Evolutionary conservation across 2,329 filamentous ascomycete genomes (phyloP).

Genomic region (Aspergillus candidus): DNA sequence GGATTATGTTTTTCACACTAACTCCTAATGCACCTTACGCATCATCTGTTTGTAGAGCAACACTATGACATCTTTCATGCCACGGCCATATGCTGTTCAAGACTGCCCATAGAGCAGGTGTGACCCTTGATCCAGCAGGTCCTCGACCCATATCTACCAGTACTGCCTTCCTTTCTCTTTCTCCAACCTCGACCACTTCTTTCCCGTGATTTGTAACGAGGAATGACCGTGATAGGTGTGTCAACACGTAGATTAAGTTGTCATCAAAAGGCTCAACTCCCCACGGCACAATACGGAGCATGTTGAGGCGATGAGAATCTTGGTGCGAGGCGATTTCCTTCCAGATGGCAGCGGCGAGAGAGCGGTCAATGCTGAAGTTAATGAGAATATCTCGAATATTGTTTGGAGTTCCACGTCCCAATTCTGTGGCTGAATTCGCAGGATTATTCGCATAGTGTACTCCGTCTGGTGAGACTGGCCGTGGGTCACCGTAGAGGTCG

Average conservation of each 20-base stretch:
- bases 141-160: background rate
- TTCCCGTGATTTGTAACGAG: background rate
- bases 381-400: background rate
- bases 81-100: too few relatives aligned
- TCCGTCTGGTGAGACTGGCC: background rate
- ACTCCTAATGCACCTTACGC: too few relatives aligned
- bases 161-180: background rate
- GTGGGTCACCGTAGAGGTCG: conserved; percentile 4
- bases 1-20: too few relatives aligned
- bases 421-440: too few relatives aligned
- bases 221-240: background rate
- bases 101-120: too few relatives aligned
- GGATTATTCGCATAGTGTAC: background rate
- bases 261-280: background rate
- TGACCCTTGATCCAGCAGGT: too few relatives aligned
- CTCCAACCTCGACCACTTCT: background rate
- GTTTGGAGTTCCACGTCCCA: background rate
- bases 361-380: background rate
- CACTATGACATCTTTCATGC: too few relatives aligned
- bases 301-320: background rate
- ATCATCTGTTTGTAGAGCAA: too few relatives aligned
- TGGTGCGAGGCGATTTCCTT: background rate
- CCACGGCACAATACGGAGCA: background rate
- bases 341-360: conserved; percentile 1
- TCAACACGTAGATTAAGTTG: background rate